Evolutionary conservation across 192 early-diverging fungal species (phyloP).

Genomic region (Entomortierella parvispora): DNA sequence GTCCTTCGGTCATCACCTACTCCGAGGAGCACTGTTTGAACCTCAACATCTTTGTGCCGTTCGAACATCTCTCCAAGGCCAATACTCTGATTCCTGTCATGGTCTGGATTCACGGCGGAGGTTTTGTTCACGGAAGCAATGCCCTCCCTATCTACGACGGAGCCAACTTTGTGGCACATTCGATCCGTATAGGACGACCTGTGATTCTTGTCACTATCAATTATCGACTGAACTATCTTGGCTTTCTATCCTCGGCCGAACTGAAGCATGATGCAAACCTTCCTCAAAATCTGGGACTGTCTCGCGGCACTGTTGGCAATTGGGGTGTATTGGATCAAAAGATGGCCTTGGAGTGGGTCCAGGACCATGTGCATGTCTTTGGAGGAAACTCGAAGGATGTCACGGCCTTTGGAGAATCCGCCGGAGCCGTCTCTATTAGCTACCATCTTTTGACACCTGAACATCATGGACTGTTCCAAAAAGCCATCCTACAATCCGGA

Average conservation of each 20-base stretch:
- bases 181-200: slow-evolving; percentile 15
- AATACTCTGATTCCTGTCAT: slow-evolving; percentile 16
- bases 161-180: slow-evolving; percentile 21
- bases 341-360: slow-evolving; percentile 59
- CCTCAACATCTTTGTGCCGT: slow-evolving; percentile 18
- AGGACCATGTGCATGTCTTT: slow-evolving; percentile 35
- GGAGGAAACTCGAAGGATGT: slow-evolving; percentile 11
- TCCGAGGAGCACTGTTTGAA: slow-evolving; percentile 25
- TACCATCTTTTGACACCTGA: slow-evolving; percentile 15
- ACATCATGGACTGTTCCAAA: slow-evolving; percentile 29
- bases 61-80: slow-evolving; percentile 7
- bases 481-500: slow-evolving; percentile 18
- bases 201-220: slow-evolving; percentile 29
- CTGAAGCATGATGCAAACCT: slow-evolving; percentile 4
- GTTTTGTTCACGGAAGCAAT: slow-evolving; percentile 13
- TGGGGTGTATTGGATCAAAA: slow-evolving; percentile 62
- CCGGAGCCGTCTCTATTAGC: slow-evolving; percentile 12
- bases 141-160: slow-evolving; percentile 12
- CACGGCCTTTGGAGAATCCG: slow-evolving; percentile 24
- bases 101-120: slow-evolving; percentile 31
- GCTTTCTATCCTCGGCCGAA: slow-evolving; percentile 31
- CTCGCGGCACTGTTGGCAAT: slow-evolving; percentile 34
- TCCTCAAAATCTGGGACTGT: background rate
- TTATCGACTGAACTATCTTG: slow-evolving; percentile 42
- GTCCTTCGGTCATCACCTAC: background rate